A percentile compares a stretch with the other conserved stretches of the same genome.
Evolutionary conservation across 805 yeast genomes (phyloP).

Genomic region (Wickerhamomyces kurtzmanii): DNA sequence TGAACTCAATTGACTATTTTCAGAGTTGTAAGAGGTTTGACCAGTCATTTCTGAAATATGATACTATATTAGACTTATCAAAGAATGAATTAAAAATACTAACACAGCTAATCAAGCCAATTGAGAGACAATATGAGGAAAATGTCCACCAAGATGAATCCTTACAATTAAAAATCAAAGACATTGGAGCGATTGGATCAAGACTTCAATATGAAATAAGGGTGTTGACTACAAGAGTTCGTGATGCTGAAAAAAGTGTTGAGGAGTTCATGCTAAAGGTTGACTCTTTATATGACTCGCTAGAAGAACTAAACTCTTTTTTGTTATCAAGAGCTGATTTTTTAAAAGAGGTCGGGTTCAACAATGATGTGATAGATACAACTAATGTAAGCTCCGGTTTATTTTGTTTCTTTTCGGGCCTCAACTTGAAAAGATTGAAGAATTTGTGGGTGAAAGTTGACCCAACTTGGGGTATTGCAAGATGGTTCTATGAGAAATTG

Average conservation of each 20-base stretch:
- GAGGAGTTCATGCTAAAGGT: conserved; percentile 31
- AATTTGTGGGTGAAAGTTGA: conserved; percentile 1
- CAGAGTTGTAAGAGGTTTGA: too few relatives aligned
- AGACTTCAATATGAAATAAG: conserved; percentile 58
- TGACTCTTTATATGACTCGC: conserved; percentile 18
- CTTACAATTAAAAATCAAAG: conserved; percentile 30
- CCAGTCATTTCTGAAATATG: too few relatives aligned
- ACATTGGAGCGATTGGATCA: conserved; percentile 46
- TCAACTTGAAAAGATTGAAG: conserved; percentile 1
- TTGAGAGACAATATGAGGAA: conserved; percentile 10
- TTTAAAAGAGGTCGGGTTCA: too few relatives aligned
- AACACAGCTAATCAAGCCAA: conserved; percentile 9
- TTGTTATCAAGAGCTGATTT: too few relatives aligned
- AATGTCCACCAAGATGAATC: conserved; percentile 17
- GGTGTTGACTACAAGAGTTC: conserved; percentile 45
- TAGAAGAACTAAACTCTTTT: not conserved
- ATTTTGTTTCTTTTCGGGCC: too few relatives aligned
- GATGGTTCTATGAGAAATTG: conserved; percentile 1
- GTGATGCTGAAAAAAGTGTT: conserved; percentile 58
- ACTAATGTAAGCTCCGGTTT: too few relatives aligned
- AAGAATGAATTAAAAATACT: conserved; percentile 2
- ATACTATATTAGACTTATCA: conserved; percentile 1
- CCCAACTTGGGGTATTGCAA: conserved; percentile 2
- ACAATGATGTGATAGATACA: too few relatives aligned
- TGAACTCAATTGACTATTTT: too few relatives aligned